Conservation (phyloP, 345 rosid species). For the Salix udensis region DNA sequence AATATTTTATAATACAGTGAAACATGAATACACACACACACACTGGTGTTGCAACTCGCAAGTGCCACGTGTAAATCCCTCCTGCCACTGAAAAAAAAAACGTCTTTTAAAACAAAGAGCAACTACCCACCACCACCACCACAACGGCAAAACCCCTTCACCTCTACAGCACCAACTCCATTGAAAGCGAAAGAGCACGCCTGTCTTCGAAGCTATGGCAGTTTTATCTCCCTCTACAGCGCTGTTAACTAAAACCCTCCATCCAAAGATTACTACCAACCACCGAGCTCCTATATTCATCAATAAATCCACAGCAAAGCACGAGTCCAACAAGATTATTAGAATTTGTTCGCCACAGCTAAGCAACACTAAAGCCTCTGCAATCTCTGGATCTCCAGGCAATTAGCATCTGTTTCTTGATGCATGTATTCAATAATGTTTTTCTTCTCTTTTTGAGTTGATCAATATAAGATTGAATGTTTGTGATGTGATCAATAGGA, state of each 20-base stretch:
- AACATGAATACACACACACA: too few species aligned
- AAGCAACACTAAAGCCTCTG: not conserved
- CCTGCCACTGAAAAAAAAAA: slow-evolving; percentile 22
- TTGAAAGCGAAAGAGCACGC: not conserved
- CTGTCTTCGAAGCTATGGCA: not conserved
- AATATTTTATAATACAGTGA: too few species aligned
- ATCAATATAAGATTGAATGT: not conserved
- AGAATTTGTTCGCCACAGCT: not conserved
- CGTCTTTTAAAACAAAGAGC: not conserved
- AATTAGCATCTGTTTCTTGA: slow-evolving; percentile 13
- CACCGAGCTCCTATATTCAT: not conserved
- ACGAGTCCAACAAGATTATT: not conserved
- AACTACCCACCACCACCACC: not conserved
- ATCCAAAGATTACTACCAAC: not conserved
- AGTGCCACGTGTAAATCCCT: slow-evolving; percentile 34
- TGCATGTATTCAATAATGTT: not conserved
- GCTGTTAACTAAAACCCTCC: not conserved
- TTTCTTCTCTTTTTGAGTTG: not conserved
- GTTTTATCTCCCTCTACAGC: not conserved
- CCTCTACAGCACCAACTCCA: not conserved
- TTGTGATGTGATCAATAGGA: slow-evolving; percentile 26
- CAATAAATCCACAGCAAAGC: not conserved
- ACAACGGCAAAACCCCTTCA: not conserved
- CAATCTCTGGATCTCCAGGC: slow-evolving; percentile 56
- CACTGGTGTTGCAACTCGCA: too few species aligned